Evolutionary conservation across 352 stramenopile species (phyloP), one percentile per base, ranked within the genome.

Genomic region (Pythium inflatum): DNA sequence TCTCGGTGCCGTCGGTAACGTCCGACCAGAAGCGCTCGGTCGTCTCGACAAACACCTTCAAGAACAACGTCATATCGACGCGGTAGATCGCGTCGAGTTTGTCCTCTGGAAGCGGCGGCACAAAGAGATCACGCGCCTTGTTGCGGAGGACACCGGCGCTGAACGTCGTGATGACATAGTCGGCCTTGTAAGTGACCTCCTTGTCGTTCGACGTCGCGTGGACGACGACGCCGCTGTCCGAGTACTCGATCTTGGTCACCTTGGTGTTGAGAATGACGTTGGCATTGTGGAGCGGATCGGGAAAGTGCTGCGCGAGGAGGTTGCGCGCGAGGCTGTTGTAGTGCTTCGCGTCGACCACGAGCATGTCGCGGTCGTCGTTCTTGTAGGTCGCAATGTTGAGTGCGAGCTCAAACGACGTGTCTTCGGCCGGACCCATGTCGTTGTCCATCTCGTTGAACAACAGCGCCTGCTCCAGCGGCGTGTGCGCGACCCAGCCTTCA

Each of bases 61-160:
- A 7, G 50, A 41, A 58, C 25, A 58, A 14, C 14, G 50, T 58
- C 50, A 58, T 58, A n/a, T 22, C 27, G 4, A 58, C 30, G 28
- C 50, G 50, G 50, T 28, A 58, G 18, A 58, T 58, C 50, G 50
- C 50, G 30, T 58, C 50, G 3, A 58, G 50, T 22, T 58, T 58
- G 50, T 58, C 50, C 30, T 58, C 50, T 4, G 50, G 50, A 6
- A 58, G 50, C 25, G 48, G 5, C 20, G 48, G 48, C 5, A 7
- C 12, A 27, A 55, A 55, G 5, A 55, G 48, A 20, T n/a, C 16
- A 25, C 16, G 48, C 48, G 48, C 48, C n/a, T 55, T 55, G 13
- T 55, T 55, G 13, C 24, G 12, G 16, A 55, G 48, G n/a, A 55
- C 48, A 27, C 48, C 48, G 48, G 48, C 48, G 48, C 48, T 55